A percentile compares a stretch with the other conserved stretches of the same genome.
Evolutionary conservation across 2,329 filamentous ascomycete species (phyloP).

Genomic region (Aaosphaeria pasadenensis): DNA sequence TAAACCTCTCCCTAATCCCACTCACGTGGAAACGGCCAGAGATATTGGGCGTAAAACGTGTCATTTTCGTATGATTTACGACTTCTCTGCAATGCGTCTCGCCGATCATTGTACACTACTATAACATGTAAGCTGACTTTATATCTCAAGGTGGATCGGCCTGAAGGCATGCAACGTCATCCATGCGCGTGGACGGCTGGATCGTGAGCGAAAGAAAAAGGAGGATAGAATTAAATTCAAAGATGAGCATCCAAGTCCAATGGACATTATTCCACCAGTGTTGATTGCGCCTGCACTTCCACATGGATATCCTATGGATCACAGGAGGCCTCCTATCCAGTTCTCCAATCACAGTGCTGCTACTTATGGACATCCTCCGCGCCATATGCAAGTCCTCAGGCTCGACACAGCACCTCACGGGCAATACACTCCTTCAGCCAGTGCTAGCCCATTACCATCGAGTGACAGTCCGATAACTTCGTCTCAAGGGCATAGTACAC

Average conservation of each 20-base stretch:
- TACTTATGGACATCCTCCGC: conserved; percentile 2
- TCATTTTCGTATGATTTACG: too few relatives aligned
- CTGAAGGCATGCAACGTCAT: conserved; percentile 37
- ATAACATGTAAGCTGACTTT: too few relatives aligned
- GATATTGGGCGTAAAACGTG: too few relatives aligned
- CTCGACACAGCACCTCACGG: conserved; percentile 10
- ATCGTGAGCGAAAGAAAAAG: conserved; percentile 33
- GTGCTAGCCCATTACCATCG: conserved; percentile 24
- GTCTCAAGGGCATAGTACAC: neutral
- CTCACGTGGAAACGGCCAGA: conserved; percentile 1
- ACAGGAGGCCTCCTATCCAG: too few relatives aligned
- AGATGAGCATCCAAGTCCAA: conserved; percentile 13
- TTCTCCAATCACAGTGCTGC: neutral
- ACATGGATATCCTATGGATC: conserved; percentile 17
- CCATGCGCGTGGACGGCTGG: conserved; percentile 31
- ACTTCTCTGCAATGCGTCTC: too few relatives aligned
- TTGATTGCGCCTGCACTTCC: conserved; percentile 15
- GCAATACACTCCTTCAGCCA: conserved; percentile 13
- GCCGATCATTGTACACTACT: too few relatives aligned
- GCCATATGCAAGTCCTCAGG: conserved; percentile 10
- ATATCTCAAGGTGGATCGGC: conserved; percentile 21
- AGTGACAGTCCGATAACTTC: conserved; percentile 25
- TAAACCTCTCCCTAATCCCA: too few relatives aligned
- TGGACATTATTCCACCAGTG: neutral
- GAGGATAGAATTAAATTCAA: conserved; percentile 15